A percentile compares a stretch with the other conserved stretches of the same genome.
Conservation (phyloP, 2,329 filamentous ascomycete genomes). For the Claviceps fusiformis region DNA sequence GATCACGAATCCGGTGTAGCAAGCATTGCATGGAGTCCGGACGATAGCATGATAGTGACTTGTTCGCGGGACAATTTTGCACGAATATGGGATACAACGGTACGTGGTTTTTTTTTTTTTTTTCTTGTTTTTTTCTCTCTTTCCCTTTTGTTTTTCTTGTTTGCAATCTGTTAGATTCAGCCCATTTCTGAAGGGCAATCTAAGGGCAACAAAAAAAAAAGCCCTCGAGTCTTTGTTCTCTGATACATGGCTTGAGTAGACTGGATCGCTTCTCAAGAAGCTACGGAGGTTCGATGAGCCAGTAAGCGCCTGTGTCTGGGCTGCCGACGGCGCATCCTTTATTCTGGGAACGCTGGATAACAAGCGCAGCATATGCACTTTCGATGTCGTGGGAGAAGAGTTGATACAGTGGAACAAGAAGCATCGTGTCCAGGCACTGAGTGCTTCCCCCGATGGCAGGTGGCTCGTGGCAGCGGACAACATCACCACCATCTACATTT, state of each 20-base stretch:
- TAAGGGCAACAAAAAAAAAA: not conserved
- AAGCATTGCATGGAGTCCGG: constrained; percentile 81
- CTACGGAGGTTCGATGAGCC: constrained; percentile 66
- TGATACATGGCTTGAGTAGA: constrained; percentile 26
- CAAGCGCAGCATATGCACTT: constrained; percentile 53
- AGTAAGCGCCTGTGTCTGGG: constrained; percentile 84
- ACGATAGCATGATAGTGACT: constrained; percentile 73
- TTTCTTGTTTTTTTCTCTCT: too few relatives aligned
- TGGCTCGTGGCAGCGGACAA: constrained; percentile 69
- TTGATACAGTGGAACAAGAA: constrained; percentile 53
- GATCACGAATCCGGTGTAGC: constrained; percentile 61
- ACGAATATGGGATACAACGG: constrained; percentile 59
- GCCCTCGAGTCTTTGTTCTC: not conserved
- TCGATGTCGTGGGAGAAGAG: constrained; percentile 49
- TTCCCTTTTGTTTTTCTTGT: not conserved
- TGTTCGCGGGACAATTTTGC: constrained; percentile 66
- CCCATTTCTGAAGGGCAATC: too few relatives aligned
- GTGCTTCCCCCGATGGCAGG: constrained; percentile 67
- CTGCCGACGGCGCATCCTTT: constrained; percentile 62
- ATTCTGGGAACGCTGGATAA: constrained; percentile 67
- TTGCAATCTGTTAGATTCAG: too few relatives aligned
- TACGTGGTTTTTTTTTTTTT: constrained; percentile 24
- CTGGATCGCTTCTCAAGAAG: constrained; percentile 47
- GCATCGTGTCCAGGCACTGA: constrained; percentile 71
- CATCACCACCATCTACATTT: constrained; percentile 60